A percentile compares a stretch with the other conserved stretches of the same genome.
These are phyloP conservation scores for Aspergillus latus DNA, from an alignment of 2,329 filamentous ascomycete species.

Conservation along the genomic window DNA sequence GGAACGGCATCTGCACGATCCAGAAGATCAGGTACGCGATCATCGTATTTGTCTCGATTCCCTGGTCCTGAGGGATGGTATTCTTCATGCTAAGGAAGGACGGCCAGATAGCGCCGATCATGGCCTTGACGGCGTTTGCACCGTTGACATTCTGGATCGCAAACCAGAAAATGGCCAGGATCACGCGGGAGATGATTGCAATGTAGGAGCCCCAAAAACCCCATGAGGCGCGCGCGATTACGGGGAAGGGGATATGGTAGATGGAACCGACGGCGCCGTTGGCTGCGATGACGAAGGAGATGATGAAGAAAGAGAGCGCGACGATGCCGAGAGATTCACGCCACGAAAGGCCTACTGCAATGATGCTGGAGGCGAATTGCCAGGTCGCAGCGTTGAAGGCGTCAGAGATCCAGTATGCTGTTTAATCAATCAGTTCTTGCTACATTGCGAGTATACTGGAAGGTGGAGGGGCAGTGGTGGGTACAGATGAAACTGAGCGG, in stretches of 20 bases:
- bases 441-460: neutral
- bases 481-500: slow-evolving; percentile 44
- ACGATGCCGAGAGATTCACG: slow-evolving; percentile 52
- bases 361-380: slow-evolving; percentile 53
- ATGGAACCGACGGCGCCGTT: slow-evolving; percentile 57
- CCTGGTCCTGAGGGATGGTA: slow-evolving; percentile 40
- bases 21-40: slow-evolving; percentile 48
- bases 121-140: slow-evolving; percentile 53
- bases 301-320: slow-evolving; percentile 53
- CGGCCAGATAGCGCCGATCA: slow-evolving; percentile 55
- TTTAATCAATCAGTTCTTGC: neutral
- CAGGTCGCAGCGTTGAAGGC: slow-evolving; percentile 56
- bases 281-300: slow-evolving; percentile 60
- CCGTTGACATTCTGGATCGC: slow-evolving; percentile 67
- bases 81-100: slow-evolving; percentile 41
- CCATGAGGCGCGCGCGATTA: slow-evolving; percentile 56
- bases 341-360: slow-evolving; percentile 55
- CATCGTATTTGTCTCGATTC: slow-evolving; percentile 49
- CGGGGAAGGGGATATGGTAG: slow-evolving; percentile 58
- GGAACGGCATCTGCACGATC: slow-evolving; percentile 46
- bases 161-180: slow-evolving; percentile 62
- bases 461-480: neutral
- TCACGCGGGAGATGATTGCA: slow-evolving; percentile 53
- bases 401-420: slow-evolving; percentile 55
- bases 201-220: slow-evolving; percentile 60